phyloP scores from a whole-genome alignment of 768 basidiomycete genomes.

The Fomitopsis pulvina region DNA sequence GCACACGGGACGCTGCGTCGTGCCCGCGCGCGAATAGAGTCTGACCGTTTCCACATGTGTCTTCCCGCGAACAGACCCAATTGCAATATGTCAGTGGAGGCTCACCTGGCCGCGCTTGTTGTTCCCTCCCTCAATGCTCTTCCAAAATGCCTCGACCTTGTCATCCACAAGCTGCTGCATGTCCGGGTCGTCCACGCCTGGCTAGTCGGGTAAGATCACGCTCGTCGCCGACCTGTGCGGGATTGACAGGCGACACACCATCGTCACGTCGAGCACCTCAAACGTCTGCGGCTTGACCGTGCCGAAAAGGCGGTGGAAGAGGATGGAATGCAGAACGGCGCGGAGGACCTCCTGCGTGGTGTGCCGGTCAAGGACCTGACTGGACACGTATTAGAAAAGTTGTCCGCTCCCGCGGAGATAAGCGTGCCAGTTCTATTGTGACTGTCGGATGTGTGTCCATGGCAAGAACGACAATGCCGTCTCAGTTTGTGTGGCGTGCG shows the following conservation, averaged over 20 bases:
- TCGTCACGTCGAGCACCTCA: conserved; percentile 79
- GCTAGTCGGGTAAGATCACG: conserved; percentile 28
- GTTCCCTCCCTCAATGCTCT: conserved; percentile 55
- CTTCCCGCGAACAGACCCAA: background rate
- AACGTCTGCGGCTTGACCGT: conserved; percentile 69
- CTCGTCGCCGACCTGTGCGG: background rate
- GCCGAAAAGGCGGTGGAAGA: conserved; percentile 82
- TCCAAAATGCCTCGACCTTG: conserved; percentile 77
- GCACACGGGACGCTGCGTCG: too few species aligned
- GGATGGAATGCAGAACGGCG: conserved; percentile 72
- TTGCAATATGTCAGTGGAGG: background rate
- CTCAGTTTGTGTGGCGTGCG: background rate
- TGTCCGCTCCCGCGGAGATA: too few species aligned
- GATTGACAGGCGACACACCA: conserved; percentile 49
- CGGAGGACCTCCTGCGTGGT: conserved; percentile 68
- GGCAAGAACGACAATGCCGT: background rate
- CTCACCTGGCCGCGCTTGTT: conserved; percentile 67
- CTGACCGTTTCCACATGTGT: too few species aligned
- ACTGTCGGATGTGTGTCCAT: conserved; percentile 34
- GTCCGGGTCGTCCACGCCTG: conserved; percentile 67
- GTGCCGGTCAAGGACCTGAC: conserved; percentile 64
- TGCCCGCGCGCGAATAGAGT: too few species aligned
- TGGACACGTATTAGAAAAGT: conserved; percentile 13
- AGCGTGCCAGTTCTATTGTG: conserved; percentile 41
- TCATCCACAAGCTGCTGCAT: conserved; percentile 68